A percentile compares a stretch with the other conserved stretches of the same genome.
phyloP scores from a whole-genome alignment of 1,139 yeast genomes.

The Scheffersomyces insectosa region DNA sequence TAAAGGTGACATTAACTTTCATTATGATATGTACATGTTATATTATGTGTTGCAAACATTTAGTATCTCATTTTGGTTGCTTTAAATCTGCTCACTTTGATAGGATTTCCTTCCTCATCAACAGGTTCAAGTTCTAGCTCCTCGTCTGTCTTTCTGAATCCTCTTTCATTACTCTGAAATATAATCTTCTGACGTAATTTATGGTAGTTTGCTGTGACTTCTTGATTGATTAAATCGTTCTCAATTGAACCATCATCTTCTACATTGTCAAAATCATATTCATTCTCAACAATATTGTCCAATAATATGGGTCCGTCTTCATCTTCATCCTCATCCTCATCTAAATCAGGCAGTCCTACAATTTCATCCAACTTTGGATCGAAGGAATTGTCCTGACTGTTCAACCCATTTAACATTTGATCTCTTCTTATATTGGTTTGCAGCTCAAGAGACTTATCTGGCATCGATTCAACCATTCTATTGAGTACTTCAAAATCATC shows the following conservation, averaged over 20 bases:
- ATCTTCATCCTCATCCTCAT: slow-evolving; percentile 26
- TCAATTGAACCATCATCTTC: slow-evolving; percentile 15
- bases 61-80: slow-evolving; percentile 42
- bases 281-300: slow-evolving; percentile 41
- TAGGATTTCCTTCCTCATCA: slow-evolving; percentile 64
- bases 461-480: slow-evolving; percentile 42
- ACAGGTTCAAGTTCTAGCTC: slow-evolving; percentile 68
- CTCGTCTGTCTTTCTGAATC: slow-evolving; percentile 44
- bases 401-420: slow-evolving; percentile 9
- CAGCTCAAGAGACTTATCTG: slow-evolving; percentile 15
- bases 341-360: slow-evolving; percentile 20
- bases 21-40: too few species aligned
- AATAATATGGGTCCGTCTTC: slow-evolving; percentile 41
- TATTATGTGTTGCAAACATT: too few species aligned
- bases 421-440: neutral
- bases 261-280: slow-evolving; percentile 20
- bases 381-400: slow-evolving; percentile 5
- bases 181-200: slow-evolving; percentile 56
- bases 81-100: slow-evolving; percentile 66
- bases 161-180: slow-evolving; percentile 39
- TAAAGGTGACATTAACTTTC: too few species aligned
- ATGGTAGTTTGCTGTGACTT: slow-evolving; percentile 57
- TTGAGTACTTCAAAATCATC: slow-evolving; percentile 59
- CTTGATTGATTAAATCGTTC: slow-evolving; percentile 39
- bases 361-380: slow-evolving; percentile 23